Evolutionary conservation across 371 early-diverging fungal genomes (phyloP).

Genomic region (Umbelopsis sp.): DNA sequence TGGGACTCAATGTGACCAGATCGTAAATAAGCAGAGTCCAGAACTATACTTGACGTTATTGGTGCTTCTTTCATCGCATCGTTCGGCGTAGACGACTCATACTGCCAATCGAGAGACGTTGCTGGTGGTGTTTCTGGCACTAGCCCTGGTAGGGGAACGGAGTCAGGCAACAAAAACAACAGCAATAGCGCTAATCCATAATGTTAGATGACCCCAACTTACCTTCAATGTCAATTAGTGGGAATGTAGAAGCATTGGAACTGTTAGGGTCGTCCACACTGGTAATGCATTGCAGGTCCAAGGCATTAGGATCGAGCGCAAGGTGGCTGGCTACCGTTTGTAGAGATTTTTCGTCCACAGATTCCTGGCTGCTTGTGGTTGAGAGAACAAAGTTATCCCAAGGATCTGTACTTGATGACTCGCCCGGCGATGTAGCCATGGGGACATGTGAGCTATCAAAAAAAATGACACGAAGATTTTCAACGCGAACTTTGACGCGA

Average conservation of each 20-base stretch:
- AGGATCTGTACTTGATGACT: neutral
- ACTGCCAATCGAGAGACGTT: too few species aligned
- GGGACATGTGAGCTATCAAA: neutral
- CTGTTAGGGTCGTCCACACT: neutral
- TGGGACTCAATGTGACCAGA: too few species aligned
- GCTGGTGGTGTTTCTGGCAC: conserved; percentile 5
- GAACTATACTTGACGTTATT: too few species aligned
- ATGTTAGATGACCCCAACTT: neutral
- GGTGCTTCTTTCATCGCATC: too few species aligned
- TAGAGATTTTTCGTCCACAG: neutral
- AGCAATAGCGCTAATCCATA: too few species aligned
- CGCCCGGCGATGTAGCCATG: conserved; percentile 11
- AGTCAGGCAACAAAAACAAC: too few species aligned
- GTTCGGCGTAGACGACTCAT: too few species aligned
- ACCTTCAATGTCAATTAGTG: neutral
- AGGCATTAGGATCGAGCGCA: neutral
- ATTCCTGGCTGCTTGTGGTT: neutral
- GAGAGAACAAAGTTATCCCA: neutral
- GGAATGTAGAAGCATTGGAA: conserved; percentile 4
- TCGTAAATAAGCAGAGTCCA: too few species aligned
- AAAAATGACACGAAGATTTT: conserved; percentile 6
- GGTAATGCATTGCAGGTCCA: neutral
- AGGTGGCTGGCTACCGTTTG: neutral
- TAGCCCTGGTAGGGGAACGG: neutral
- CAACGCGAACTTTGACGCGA: conserved; percentile 14